Evolutionary conservation across 1,284 basidiomycete genomes (phyloP), one percentile per base, ranked within the genome.

Genomic region (Gymnopus androsaceus): DNA sequence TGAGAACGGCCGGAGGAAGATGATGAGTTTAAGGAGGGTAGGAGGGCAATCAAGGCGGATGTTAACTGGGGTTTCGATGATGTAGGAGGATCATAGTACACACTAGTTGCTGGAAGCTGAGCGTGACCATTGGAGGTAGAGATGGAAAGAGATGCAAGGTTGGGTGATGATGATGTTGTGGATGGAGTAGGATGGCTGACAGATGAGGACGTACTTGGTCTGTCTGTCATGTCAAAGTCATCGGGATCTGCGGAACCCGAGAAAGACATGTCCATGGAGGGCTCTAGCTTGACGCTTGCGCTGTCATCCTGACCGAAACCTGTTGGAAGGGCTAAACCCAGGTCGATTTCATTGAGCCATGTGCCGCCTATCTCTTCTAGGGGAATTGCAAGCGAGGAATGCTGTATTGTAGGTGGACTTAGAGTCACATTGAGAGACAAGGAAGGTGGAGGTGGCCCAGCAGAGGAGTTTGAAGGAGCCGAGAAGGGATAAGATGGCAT

Each of bases 281-380:
- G 77, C 64, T 84, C 83, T 8, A 79, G 68, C 61, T 83, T 84
- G 55, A 84, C 72, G 1, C 67, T 67, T 17, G 65, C 54, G n/a
- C 44, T 54, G 23, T 14, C 40, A 15, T 49, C 38, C 25, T 19
- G 21, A 30, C 28, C 7, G 30, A 38, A 57, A 17, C 45, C 50
- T 19, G 63, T 61, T 3, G 65, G 59, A 31, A 64, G 49, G 27
- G 72, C 63, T 45, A 65, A 68, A 27, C 60, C 60, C 12, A 76
- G 60, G 40, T 78, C 79, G 23, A 81, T 70, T 47, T 81, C 75
- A 52, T 76, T 73, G 11, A 87, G 74, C 83, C 85, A 89, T 36
- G 85, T 76, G 47, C 77, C 70, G 4, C 78, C 72, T 34, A 86
- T 73, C 60, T 85, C 84, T 53, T 85, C 77, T 8, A 83, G 67